A percentile compares a stretch with the other conserved stretches of the same genome.
These are phyloP conservation scores for Tardiomyces depauwii DNA, from an alignment of 1,139 yeast species.

Conservation along the genomic window DNA sequence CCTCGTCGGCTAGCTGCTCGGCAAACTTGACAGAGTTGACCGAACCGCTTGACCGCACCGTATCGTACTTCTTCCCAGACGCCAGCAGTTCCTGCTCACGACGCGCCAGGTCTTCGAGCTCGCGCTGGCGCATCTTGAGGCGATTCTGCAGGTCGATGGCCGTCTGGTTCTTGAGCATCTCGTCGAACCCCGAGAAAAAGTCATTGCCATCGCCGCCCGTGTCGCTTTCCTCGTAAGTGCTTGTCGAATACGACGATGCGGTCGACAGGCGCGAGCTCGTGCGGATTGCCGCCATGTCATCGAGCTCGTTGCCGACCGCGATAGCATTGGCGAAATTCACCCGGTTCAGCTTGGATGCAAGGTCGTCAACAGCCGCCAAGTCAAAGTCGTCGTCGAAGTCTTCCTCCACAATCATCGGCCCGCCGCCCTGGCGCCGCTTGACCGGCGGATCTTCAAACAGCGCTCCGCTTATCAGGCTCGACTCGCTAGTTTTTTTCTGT, in stretches of 20 bases:
- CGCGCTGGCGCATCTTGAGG: not conserved
- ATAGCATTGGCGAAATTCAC: not conserved
- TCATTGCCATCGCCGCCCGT: not conserved
- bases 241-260: not conserved
- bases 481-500: not conserved
- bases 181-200: not conserved
- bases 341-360: not conserved
- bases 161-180: not conserved
- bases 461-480: not conserved
- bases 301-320: not conserved
- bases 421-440: not conserved
- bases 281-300: not conserved
- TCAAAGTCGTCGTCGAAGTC: slow-evolving; percentile 1
- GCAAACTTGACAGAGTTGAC: not conserved
- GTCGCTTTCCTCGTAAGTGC: not conserved
- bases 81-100: not conserved
- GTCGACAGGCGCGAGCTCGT: not conserved
- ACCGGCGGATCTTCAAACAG: not conserved
- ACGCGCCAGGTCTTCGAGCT: not conserved
- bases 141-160: not conserved
- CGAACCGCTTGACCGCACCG: not conserved
- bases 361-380: not conserved
- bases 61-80: not conserved
- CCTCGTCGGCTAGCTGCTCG: not conserved
- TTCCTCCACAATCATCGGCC: not conserved